phyloP scores from a whole-genome alignment of 257 asterid species.

The Solanum sparsipilum region DNA sequence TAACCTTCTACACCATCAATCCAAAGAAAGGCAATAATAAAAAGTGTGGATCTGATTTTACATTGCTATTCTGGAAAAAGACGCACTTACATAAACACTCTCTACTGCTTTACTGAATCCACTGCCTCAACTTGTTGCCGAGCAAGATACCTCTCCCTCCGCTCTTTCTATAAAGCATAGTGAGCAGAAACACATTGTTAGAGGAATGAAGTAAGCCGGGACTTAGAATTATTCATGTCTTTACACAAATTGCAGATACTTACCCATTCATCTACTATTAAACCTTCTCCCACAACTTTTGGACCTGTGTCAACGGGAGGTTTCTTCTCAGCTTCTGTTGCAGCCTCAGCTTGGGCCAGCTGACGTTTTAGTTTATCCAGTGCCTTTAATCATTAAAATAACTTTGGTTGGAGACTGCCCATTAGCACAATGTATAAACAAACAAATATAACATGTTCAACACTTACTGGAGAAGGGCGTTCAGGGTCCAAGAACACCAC shows the following conservation, averaged over 20 bases:
- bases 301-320: slow-evolving; percentile 3
- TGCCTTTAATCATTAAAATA: slow-evolving; percentile 1
- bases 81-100: not conserved
- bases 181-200: not conserved
- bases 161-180: slow-evolving; percentile 4
- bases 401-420: not conserved
- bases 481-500: slow-evolving; percentile 10
- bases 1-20: not conserved
- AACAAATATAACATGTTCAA: not conserved
- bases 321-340: slow-evolving; percentile 10
- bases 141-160: slow-evolving; percentile 13
- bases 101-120: not conserved
- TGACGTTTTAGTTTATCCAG: slow-evolving; percentile 10
- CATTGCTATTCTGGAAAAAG: not conserved
- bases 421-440: not conserved
- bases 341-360: slow-evolving; percentile 16
- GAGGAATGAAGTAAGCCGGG: not conserved
- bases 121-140: slow-evolving; percentile 9
- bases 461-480: slow-evolving; percentile 10
- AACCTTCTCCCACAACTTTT: slow-evolving; percentile 5
- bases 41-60: not conserved
- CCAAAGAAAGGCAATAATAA: not conserved
- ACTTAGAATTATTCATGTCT: not conserved
- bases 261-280: slow-evolving; percentile 16
- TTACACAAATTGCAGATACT: not conserved